Evolutionary conservation across 352 stramenopile species (phyloP), one percentile per base, ranked within the genome.

Genomic region (Thraustotheca clavata): DNA sequence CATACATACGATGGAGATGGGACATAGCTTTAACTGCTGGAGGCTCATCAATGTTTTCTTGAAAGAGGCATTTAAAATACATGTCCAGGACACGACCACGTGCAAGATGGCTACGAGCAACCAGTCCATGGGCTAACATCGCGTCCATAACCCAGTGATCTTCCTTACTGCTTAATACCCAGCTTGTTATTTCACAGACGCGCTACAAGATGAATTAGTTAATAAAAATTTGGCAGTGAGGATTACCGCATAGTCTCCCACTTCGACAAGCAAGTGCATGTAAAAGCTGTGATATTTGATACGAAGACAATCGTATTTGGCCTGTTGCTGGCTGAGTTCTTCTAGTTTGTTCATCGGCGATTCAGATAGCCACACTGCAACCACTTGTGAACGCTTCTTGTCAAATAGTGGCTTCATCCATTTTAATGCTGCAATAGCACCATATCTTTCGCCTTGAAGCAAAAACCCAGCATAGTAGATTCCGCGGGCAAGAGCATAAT

Each of bases 221-320:
- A 12, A 18, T 2, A 29, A 29, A 12, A 27, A 3, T 31, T 6
- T 3, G 39, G 12, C n/a, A 31, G 7, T 27, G 2, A 27, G 22
- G 2, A 27, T 27, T 47, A 65, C 57, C 16, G 61, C 75, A 40
- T 89, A 88, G 18, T 73, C 76, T 3, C 72, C 63, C 24, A 70
- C 80, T 38, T 88, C 75, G 47, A 75, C 52, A 3, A 93, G 66
- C 11, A 90, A 18, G 1, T 62, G 59, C 4, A 89, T 68, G 59
- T 87, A 88, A 50, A 86, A 88, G 4, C 69, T 50, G 70, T 78
- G 86, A 54, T 93, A 93, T 57, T 91, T 91, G n/a, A 93, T 70
- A 0, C 83, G 77, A 26, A 65, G 29, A 14, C 24, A 31, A 22
- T 65, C 57, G 38, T 65, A 65, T 32, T 39, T 54, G 1, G 57